Conservation (phyloP, 495 filamentous ascomycete species). For the Collariella sp. region DNA sequence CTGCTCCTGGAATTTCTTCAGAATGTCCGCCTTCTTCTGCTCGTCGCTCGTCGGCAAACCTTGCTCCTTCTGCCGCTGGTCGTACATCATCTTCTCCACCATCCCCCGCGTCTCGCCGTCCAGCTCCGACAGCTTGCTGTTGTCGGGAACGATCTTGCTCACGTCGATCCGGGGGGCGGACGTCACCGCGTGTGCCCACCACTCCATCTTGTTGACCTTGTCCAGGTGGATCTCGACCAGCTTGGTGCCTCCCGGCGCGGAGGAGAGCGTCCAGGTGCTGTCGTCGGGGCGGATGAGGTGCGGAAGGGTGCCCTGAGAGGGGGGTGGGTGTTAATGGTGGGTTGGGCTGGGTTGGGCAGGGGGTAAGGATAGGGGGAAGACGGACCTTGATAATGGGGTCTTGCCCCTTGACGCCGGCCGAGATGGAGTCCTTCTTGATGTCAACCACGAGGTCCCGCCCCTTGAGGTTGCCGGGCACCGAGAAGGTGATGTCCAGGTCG, state of each 20-base stretch:
- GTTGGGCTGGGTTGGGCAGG: not conserved
- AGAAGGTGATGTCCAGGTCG: slow-evolving; percentile 73
- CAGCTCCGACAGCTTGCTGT: slow-evolving; percentile 77
- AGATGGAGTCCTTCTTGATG: slow-evolving; percentile 68
- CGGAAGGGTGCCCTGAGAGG: slow-evolving; percentile 67
- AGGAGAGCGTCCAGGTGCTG: slow-evolving; percentile 86
- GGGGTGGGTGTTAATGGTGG: not conserved
- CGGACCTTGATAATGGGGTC: slow-evolving; percentile 74
- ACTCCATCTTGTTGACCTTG: slow-evolving; percentile 95
- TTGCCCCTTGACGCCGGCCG: slow-evolving; percentile 82
- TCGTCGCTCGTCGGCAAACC: slow-evolving; percentile 85
- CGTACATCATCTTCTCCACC: slow-evolving; percentile 99
- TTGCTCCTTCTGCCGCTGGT: slow-evolving; percentile 91
- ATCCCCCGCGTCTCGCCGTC: slow-evolving; percentile 93
- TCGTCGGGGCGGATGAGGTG: slow-evolving; percentile 75
- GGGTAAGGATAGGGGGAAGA: not conserved
- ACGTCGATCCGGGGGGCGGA: slow-evolving; percentile 84
- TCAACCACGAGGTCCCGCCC: slow-evolving; percentile 76
- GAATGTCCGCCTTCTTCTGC: slow-evolving; percentile 80
- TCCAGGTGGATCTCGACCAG: slow-evolving; percentile 85
- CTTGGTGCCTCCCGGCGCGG: slow-evolving; percentile 46
- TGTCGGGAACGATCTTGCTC: slow-evolving; percentile 88
- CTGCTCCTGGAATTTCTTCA: slow-evolving; percentile 79
- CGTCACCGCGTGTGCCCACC: slow-evolving; percentile 91
- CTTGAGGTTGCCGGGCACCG: slow-evolving; percentile 69